Evolutionary conservation across 257 asterid species (phyloP).

Genomic region (Osmanthus fragrans): DNA sequence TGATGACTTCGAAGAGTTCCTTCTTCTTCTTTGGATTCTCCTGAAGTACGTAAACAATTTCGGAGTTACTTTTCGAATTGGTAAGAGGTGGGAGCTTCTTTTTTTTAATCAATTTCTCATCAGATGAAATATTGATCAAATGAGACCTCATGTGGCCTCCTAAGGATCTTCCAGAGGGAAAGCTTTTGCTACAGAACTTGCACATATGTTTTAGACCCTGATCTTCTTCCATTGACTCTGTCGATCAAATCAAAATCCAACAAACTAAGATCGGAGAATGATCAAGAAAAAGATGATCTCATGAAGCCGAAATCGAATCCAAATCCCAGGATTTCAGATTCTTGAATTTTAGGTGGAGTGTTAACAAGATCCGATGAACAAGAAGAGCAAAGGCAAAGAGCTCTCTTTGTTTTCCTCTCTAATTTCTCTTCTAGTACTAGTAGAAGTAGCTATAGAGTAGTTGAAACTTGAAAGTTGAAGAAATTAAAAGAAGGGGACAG

Average conservation of each 20-base stretch:
- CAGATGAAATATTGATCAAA: slow-evolving; percentile 48
- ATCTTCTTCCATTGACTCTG: slow-evolving; percentile 38
- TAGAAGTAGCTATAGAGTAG: slow-evolving; percentile 25
- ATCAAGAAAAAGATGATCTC: not conserved
- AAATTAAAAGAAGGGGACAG: slow-evolving; percentile 17
- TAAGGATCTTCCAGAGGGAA: slow-evolving; percentile 63
- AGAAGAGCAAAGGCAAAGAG: slow-evolving; percentile 10
- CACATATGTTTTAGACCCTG: slow-evolving; percentile 50
- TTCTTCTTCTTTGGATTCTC: slow-evolving; percentile 42
- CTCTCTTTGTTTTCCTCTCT: slow-evolving; percentile 25
- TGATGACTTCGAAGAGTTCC: slow-evolving; percentile 28
- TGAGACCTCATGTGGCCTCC: slow-evolving; percentile 93
- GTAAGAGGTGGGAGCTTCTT: slow-evolving; percentile 48
- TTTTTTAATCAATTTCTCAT: slow-evolving; percentile 34
- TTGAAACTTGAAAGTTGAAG: slow-evolving; percentile 26
- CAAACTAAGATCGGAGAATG: not conserved
- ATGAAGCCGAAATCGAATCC: not conserved
- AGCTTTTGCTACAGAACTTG: slow-evolving; percentile 68
- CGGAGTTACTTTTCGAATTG: slow-evolving; percentile 5
- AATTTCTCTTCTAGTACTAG: slow-evolving; percentile 20
- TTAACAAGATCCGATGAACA: not conserved
- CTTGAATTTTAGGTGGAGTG: not conserved
- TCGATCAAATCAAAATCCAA: not conserved
- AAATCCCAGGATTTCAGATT: not conserved
- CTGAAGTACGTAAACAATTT: slow-evolving; percentile 19